Conservation (phyloP, 805 yeast genomes). For the Starmera pachycereana region DNA sequence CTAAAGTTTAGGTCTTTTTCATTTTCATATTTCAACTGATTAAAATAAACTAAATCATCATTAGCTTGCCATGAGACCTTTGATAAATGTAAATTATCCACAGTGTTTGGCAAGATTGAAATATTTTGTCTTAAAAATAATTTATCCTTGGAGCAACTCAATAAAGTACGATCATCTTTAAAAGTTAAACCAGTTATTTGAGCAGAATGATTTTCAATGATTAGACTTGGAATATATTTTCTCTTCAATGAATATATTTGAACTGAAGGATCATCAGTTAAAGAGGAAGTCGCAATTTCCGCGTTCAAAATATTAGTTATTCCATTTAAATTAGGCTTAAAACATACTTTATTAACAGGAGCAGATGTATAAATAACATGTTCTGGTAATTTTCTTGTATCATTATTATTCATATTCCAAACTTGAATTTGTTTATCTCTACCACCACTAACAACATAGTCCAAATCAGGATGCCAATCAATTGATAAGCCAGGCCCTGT, state of each 20-base stretch:
- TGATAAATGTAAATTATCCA: constrained; percentile 41
- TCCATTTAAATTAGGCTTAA: constrained; percentile 41
- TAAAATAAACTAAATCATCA: constrained; percentile 39
- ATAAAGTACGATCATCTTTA: constrained; percentile 34
- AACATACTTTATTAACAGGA: constrained; percentile 67
- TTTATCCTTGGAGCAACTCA: constrained; percentile 44
- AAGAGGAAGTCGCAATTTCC: constrained; percentile 62
- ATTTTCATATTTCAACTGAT: constrained; percentile 37
- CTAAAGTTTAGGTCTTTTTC: constrained; percentile 11
- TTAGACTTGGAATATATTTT: constrained; percentile 58
- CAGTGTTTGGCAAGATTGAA: constrained; percentile 27
- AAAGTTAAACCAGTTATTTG: constrained; percentile 50
- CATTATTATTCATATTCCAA: constrained; percentile 48
- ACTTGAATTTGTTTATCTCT: constrained; percentile 76
- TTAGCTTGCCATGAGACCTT: constrained; percentile 51
- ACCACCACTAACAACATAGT: constrained; percentile 85
- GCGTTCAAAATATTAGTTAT: constrained; percentile 37
- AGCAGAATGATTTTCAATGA: constrained; percentile 37
- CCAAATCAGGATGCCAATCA: constrained; percentile 80
- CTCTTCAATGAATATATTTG: constrained; percentile 63
- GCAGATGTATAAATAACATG: constrained; percentile 63
- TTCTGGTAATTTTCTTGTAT: constrained; percentile 43
- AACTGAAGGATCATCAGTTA: constrained; percentile 57
- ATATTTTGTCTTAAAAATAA: constrained; percentile 38
- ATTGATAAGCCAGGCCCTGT: constrained; percentile 83